These are phyloP conservation scores for Sporothrix luriei DNA, from an alignment of 2,329 filamentous ascomycete genomes.

Conservation along the genomic window DNA sequence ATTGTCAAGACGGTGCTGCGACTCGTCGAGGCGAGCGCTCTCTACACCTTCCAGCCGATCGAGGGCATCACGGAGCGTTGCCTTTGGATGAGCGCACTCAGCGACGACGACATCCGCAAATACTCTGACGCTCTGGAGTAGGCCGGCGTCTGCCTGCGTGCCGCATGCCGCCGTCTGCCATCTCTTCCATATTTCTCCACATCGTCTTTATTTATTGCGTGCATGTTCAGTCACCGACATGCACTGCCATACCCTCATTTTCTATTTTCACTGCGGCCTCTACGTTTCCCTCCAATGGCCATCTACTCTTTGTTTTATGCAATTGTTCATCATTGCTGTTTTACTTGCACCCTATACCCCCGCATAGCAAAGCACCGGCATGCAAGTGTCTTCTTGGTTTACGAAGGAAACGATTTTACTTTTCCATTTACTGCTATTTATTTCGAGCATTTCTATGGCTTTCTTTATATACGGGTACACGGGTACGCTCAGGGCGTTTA, in stretches of 20 bases:
- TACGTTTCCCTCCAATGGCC: background rate
- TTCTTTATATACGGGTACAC: background rate
- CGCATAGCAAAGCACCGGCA: slow-evolving; percentile 23
- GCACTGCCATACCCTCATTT: background rate
- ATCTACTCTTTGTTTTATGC: background rate
- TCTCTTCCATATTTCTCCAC: background rate
- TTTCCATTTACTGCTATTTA: background rate
- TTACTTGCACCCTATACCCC: slow-evolving; percentile 31
- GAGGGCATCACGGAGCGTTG: slow-evolving; percentile 78
- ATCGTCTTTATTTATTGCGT: background rate
- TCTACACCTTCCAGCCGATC: slow-evolving; percentile 73
- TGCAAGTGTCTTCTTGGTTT: slow-evolving; percentile 6
- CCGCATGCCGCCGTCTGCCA: background rate
- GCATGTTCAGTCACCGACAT: background rate
- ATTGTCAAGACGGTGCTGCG: slow-evolving; percentile 79
- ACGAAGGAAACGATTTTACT: slow-evolving; percentile 18
- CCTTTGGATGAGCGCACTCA: slow-evolving; percentile 79
- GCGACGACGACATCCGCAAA: slow-evolving; percentile 71
- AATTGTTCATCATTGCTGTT: slow-evolving; percentile 42
- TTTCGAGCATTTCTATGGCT: background rate
- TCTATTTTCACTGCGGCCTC: background rate
- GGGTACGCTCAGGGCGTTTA: slow-evolving; percentile 1
- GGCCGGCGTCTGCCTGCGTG: background rate
- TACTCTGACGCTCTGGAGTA: slow-evolving; percentile 55
- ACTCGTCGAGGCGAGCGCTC: slow-evolving; percentile 75